phyloP scores from a whole-genome alignment of 2,329 filamentous ascomycete genomes.

The Epichloe elymi region DNA sequence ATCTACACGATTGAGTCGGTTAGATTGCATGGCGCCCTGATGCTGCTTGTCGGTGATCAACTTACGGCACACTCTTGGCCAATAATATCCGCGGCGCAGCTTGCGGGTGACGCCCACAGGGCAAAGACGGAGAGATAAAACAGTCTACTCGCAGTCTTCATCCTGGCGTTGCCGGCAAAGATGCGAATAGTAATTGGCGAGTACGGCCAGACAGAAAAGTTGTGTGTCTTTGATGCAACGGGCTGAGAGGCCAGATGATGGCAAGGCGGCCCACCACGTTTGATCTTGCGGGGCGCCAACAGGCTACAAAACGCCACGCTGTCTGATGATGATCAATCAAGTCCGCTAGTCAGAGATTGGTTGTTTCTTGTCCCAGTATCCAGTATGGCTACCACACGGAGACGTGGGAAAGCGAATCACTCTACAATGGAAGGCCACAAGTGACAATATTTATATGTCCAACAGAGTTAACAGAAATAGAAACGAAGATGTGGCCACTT shows the following conservation, averaged over 20 bases:
- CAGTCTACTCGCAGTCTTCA: constrained; percentile 40
- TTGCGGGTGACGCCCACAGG: constrained; percentile 36
- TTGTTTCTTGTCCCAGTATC: no score
- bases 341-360: neutral
- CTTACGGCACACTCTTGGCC: constrained; percentile 43
- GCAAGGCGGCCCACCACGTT: neutral
- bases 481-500: neutral
- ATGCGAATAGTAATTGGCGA: neutral
- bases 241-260: neutral
- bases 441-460: neutral
- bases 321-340: constrained; percentile 7
- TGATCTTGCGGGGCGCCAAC: neutral
- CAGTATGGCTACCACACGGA: no score
- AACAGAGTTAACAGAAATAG: neutral
- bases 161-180: constrained; percentile 15
- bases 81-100: constrained; percentile 26
- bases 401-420: no score
- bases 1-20: constrained; percentile 43
- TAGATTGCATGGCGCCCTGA: neutral
- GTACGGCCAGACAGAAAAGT: neutral
- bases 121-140: constrained; percentile 45
- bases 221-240: neutral
- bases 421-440: neutral
- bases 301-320: constrained; percentile 12
- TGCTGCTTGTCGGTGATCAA: constrained; percentile 6